Conservation (phyloP, 116 monocot species). For the Posidonia oceanica region DNA sequence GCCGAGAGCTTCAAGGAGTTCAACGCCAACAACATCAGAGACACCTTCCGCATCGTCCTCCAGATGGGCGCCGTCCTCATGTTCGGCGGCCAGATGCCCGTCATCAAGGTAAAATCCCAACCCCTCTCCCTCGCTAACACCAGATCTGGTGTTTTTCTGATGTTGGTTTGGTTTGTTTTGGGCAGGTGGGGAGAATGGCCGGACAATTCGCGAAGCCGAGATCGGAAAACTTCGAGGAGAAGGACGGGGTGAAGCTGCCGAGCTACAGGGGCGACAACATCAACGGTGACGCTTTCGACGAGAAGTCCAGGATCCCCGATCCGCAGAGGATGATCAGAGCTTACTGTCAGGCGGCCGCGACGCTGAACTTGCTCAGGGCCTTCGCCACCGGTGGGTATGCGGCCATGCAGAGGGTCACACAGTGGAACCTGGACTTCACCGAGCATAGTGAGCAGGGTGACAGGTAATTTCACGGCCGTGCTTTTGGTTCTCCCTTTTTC, state of each 20-base stretch:
- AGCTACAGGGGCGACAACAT: conserved; percentile 85
- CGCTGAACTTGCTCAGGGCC: conserved; percentile 75
- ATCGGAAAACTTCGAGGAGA: conserved; percentile 58
- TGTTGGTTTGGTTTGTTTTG: background rate
- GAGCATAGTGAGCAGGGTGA: conserved; percentile 92
- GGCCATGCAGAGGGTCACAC: conserved; percentile 91
- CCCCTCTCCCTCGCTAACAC: background rate
- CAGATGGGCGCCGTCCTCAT: conserved; percentile 81
- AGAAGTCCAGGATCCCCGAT: conserved; percentile 72
- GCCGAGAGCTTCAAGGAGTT: conserved; percentile 95
- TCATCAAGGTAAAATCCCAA: conserved; percentile 48
- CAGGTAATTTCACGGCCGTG: conserved; percentile 23
- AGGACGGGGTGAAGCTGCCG: conserved; percentile 80
- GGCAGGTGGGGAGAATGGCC: conserved; percentile 87
- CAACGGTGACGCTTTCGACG: conserved; percentile 71
- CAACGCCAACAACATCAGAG: conserved; percentile 71
- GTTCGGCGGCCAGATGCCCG: conserved; percentile 82
- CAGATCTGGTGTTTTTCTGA: background rate
- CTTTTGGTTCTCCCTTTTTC: background rate
- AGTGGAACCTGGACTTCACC: conserved; percentile 95
- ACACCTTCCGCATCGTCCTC: conserved; percentile 65
- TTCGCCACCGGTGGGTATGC: conserved; percentile 92
- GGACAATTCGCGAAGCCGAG: conserved; percentile 94
- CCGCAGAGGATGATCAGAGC: conserved; percentile 85
- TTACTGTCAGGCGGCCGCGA: conserved; percentile 72